Base-by-base conservation (phyloP, 495 filamentous ascomycete genomes). In the Barbatosphaeria neglecta region DNA sequence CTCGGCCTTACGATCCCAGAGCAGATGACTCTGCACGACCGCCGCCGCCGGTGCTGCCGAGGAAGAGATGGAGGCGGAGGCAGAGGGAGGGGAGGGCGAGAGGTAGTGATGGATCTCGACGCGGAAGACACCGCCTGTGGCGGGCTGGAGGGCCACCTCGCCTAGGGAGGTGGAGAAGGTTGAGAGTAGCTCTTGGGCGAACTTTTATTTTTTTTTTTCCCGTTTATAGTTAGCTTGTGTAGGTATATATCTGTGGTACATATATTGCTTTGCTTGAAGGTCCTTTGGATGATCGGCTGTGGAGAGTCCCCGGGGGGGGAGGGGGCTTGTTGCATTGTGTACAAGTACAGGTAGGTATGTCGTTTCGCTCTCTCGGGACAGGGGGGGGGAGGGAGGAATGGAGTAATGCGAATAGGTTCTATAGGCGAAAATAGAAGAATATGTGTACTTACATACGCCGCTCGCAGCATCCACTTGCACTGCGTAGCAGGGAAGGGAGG, bases 101-200 rank as follows among this genome's bases (percentile, higher is more conserved):
- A 10, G 40, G 17, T n/a, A n/a, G 50, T 52, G 63, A 50, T 70
- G 66, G 31, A 88, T 77, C 41, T 81, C 73, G 5, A 95, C 77
- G 11, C 75, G 72, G 59, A 98, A 98, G 19, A 84, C 64, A 0
- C 92, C 92, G 20, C 92, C 90, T 0, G 87, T 94, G 16, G 80
- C 60, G 0, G 92, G 92, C 35, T 90, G 75, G 0, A 98, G 79
- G n/a, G 92, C 78, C 13, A 98, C 83, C 63, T 97, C 90, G 39
- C 90, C 89, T 0, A 98, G 73, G 46, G 81, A 72, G 11, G 81
- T 89, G 43, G 76, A 73, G 70, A 98, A 98, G 6, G 92, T 98
- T n/a, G 87, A 92, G 49, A 98, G 82, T 44, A 98, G 86, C 66
- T 98, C 92, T 78, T 98, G 92, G 38, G 85, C 89, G 66, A 85